Percentiles rank a stretch among this genome's conserved stretches.
These are phyloP conservation scores for Stereum hirsutum DNA, from an alignment of 1,284 basidiomycete genomes.

Conservation along the genomic window DNA sequence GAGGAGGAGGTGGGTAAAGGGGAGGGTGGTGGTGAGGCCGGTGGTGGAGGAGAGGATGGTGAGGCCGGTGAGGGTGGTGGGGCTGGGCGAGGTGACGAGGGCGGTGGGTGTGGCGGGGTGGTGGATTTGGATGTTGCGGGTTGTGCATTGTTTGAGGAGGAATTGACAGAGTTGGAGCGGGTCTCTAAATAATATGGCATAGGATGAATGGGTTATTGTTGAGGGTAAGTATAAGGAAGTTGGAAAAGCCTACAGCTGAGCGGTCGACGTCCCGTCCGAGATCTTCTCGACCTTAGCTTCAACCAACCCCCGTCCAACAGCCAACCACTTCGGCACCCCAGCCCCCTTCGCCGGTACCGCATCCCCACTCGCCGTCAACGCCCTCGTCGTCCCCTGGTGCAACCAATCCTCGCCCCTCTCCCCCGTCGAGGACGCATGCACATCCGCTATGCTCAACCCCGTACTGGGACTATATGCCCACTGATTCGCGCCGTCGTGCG, in stretches of 20 bases:
- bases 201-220: not conserved
- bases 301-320: constrained; percentile 10
- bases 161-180: constrained; percentile 41
- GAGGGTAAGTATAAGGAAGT: too few species aligned
- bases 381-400: constrained; percentile 7
- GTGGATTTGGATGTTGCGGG: constrained; percentile 30
- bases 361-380: constrained; percentile 3
- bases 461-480: constrained; percentile 47
- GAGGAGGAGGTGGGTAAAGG: constrained; percentile 38
- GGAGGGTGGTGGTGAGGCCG: constrained; percentile 20
- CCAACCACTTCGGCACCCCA: constrained; percentile 19
- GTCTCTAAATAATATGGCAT: constrained; percentile 21
- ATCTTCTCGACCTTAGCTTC: constrained; percentile 15
- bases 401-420: constrained; percentile 12
- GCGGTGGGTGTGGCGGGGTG: constrained; percentile 18
- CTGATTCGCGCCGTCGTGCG: constrained; percentile 35
- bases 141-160: constrained; percentile 34
- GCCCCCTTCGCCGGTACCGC: not conserved
- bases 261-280: constrained; percentile 30
- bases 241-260: constrained; percentile 28
- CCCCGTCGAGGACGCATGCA: not conserved
- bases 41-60: constrained; percentile 12
- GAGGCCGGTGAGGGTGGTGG: constrained; percentile 6
- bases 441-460: constrained; percentile 16
- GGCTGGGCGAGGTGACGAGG: constrained; percentile 14